These are phyloP conservation scores for Aechmea fasciata DNA, from an alignment of 176 grass and related monocot genomes.

Conservation along the genomic window DNA sequence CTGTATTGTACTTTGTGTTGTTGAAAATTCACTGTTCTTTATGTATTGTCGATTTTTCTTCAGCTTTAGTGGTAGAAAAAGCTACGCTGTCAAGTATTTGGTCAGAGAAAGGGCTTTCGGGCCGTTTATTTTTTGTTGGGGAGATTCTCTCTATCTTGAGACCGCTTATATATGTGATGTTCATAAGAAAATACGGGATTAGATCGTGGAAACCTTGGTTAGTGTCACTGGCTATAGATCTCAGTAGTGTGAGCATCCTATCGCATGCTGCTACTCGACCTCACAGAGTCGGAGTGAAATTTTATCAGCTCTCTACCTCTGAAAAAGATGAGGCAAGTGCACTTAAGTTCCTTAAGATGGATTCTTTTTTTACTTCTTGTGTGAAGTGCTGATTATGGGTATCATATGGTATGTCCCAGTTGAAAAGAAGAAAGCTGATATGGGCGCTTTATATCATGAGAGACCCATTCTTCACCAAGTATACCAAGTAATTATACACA, in stretches of 20 bases:
- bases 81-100: constrained; percentile 57
- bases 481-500: constrained; percentile 50
- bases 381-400: constrained; percentile 8
- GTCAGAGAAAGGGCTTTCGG: constrained; percentile 58
- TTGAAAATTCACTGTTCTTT: not conserved
- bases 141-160: constrained; percentile 77
- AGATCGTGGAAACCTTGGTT: constrained; percentile 94
- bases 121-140: constrained; percentile 64
- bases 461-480: constrained; percentile 82
- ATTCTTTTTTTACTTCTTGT: not conserved
- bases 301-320: constrained; percentile 54
- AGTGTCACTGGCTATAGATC: constrained; percentile 69
- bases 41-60: constrained; percentile 4
- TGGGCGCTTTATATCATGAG: constrained; percentile 89
- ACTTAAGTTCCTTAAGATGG: constrained; percentile 20
- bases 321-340: constrained; percentile 82
- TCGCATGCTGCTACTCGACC: constrained; percentile 43
- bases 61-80: constrained; percentile 40
- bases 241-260: constrained; percentile 70
- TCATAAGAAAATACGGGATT: constrained; percentile 89
- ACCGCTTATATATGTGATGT: constrained; percentile 74
- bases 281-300: constrained; percentile 35
- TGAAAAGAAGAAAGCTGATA: constrained; percentile 86
- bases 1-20: not conserved
- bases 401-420: constrained; percentile 27